phyloP scores from a whole-genome alignment of 2,329 filamentous ascomycete genomes.

The Pyrenophora teres region DNA sequence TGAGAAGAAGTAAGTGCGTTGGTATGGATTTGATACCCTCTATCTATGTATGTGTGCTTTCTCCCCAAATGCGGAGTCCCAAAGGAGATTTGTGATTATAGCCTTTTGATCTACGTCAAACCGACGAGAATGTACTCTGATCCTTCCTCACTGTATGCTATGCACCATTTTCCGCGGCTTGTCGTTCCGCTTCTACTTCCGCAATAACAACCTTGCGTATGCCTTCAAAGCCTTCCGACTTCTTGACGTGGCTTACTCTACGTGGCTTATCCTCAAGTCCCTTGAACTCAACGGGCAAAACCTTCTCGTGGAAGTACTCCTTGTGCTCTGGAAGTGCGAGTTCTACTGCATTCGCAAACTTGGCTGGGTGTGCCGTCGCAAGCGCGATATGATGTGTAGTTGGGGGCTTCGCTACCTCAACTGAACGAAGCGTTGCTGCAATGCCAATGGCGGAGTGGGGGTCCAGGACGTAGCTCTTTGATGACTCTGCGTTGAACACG shows the following conservation, averaged over 20 bases:
- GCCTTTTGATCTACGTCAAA: constrained; percentile 5
- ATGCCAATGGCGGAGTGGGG: constrained; percentile 91
- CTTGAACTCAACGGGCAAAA: constrained; percentile 80
- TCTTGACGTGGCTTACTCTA: constrained; percentile 71
- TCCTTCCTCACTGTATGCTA: constrained; percentile 10
- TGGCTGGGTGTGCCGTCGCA: constrained; percentile 93
- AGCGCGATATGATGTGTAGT: constrained; percentile 74
- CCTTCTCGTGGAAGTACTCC: constrained; percentile 77
- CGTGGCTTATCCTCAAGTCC: constrained; percentile 77
- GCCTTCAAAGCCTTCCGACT: constrained; percentile 68
- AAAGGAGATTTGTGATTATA: too few relatives aligned
- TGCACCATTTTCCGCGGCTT: constrained; percentile 35
- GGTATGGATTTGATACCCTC: background rate
- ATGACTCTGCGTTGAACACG: constrained; percentile 55
- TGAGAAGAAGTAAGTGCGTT: background rate
- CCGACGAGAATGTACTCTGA: background rate
- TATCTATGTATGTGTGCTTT: background rate
- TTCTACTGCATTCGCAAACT: constrained; percentile 87
- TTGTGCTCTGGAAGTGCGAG: constrained; percentile 71
- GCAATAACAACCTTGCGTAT: constrained; percentile 76
- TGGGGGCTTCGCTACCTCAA: constrained; percentile 56
- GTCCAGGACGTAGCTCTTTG: constrained; percentile 75
- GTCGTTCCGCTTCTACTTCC: constrained; percentile 63
- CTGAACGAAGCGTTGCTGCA: constrained; percentile 72
- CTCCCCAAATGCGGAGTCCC: too few relatives aligned